phyloP scores from a whole-genome alignment of 2,329 filamentous ascomycete genomes.

The Coniella lustricola region DNA sequence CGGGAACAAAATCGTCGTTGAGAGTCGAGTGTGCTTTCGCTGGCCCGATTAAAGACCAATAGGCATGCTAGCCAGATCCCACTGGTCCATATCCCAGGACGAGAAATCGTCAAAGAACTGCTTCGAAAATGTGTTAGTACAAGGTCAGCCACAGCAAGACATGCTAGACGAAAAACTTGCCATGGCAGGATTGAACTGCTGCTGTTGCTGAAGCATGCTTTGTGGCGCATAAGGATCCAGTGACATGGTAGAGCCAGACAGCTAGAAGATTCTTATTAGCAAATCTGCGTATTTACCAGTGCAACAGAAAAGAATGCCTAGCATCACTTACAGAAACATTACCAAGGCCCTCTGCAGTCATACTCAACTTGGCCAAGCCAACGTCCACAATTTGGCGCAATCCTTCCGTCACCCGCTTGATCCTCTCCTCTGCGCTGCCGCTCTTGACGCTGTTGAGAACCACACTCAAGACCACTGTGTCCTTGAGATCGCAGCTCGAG shows the following conservation, averaged over 20 bases:
- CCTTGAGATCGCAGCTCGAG: slow-evolving; percentile 43
- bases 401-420: slow-evolving; percentile 34
- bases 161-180: background rate
- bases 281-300: background rate
- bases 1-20: too few relatives aligned
- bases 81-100: slow-evolving; percentile 32
- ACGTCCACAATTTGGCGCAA: slow-evolving; percentile 37
- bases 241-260: slow-evolving; percentile 1
- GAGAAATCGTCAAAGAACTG: slow-evolving; percentile 16
- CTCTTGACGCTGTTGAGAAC: slow-evolving; percentile 39
- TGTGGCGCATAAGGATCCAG: slow-evolving; percentile 7
- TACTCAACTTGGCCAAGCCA: slow-evolving; percentile 37
- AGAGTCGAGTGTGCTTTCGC: too few relatives aligned
- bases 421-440: slow-evolving; percentile 31
- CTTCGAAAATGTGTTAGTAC: background rate
- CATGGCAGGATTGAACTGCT: slow-evolving; percentile 5
- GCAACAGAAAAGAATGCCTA: background rate
- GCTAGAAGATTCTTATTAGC: background rate
- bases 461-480: slow-evolving; percentile 41
- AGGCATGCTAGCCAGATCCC: slow-evolving; percentile 18
- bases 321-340: slow-evolving; percentile 23
- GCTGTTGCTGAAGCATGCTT: background rate
- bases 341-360: slow-evolving; percentile 31
- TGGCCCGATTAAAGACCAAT: slow-evolving; percentile 3
- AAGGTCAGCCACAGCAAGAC: background rate